Evolutionary conservation across 2,329 filamentous ascomycete species (phyloP).

Genomic region (Aureobasidium sp.): DNA sequence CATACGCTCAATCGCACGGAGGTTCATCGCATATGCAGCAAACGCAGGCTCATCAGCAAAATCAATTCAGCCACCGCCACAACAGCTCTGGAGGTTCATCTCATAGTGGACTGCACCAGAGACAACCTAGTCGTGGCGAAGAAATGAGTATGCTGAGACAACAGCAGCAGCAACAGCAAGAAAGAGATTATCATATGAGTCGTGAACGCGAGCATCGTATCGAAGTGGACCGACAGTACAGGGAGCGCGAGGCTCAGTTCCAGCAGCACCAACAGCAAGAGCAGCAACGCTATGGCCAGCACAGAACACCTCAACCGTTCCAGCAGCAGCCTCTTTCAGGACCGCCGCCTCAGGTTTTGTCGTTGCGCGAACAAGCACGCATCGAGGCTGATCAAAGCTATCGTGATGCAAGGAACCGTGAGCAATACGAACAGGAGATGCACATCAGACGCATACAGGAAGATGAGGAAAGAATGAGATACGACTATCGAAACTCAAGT

Average conservation of each 20-base stretch:
- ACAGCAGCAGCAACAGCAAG: slow-evolving; percentile 19
- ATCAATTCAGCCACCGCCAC: slow-evolving; percentile 27
- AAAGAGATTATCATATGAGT: slow-evolving; percentile 6
- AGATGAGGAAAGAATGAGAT: slow-evolving; percentile 13
- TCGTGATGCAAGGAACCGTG: slow-evolving; percentile 4
- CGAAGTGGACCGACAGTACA: slow-evolving; percentile 13
- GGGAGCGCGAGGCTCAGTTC: slow-evolving; percentile 7
- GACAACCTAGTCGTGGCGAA: slow-evolving; percentile 25
- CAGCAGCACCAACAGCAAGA: slow-evolving; percentile 10
- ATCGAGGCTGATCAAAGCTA: slow-evolving; percentile 7
- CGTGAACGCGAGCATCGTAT: slow-evolving; percentile 11
- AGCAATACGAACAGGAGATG: slow-evolving; percentile 7
- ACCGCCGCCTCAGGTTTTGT: neutral
- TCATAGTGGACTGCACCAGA: slow-evolving; percentile 22
- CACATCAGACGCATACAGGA: slow-evolving; percentile 1
- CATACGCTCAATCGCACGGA: slow-evolving; percentile 20
- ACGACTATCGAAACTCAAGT: neutral
- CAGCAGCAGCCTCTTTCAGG: neutral
- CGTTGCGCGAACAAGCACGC: slow-evolving; percentile 4
- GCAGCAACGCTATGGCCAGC: slow-evolving; percentile 7
- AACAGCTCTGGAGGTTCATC: slow-evolving; percentile 23
- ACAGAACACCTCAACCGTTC: neutral
- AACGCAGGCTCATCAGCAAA: slow-evolving; percentile 22
- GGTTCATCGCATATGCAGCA: slow-evolving; percentile 14
- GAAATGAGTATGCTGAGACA: slow-evolving; percentile 13